Evolutionary conservation across 768 basidiomycete species (phyloP).

Genomic region (Hirschioporus abietinus): DNA sequence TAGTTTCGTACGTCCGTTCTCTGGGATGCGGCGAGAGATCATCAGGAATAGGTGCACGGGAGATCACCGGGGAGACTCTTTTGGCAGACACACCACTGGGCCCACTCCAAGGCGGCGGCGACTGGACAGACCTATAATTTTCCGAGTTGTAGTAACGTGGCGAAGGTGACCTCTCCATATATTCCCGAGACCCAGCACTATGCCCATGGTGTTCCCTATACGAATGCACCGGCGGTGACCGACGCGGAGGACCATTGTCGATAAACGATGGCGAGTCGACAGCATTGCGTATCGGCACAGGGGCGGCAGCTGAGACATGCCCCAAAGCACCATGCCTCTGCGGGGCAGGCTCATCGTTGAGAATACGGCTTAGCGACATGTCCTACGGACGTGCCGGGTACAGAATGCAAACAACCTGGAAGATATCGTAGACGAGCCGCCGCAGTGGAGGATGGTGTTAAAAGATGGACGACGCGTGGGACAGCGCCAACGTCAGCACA

Average conservation of each 20-base stretch:
- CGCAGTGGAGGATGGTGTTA: not conserved
- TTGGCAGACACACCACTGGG: not conserved
- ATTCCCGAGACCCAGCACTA: slow-evolving; percentile 3
- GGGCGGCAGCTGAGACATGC: slow-evolving; percentile 29
- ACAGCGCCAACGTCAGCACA: not conserved
- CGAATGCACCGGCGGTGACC: not conserved
- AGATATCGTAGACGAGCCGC: not conserved
- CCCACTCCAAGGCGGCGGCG: not conserved
- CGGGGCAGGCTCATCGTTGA: slow-evolving; percentile 61
- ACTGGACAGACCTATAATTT: slow-evolving; percentile 1
- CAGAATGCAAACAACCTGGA: not conserved
- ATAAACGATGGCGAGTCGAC: not conserved
- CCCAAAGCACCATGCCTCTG: slow-evolving; percentile 22
- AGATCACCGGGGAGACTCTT: not conserved
- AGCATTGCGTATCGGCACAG: slow-evolving; percentile 17
- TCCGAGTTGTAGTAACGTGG: not conserved
- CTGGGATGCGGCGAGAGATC: not conserved
- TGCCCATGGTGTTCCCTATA: not conserved
- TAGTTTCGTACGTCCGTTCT: not conserved
- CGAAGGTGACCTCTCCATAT: not conserved
- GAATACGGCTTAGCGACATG: slow-evolving; percentile 78
- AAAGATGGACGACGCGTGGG: not conserved
- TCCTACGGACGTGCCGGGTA: not conserved
- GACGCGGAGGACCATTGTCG: not conserved
- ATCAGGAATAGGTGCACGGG: not conserved